phyloP scores from a whole-genome alignment of 495 filamentous ascomycete species.

The Trichoderma gamsii region DNA sequence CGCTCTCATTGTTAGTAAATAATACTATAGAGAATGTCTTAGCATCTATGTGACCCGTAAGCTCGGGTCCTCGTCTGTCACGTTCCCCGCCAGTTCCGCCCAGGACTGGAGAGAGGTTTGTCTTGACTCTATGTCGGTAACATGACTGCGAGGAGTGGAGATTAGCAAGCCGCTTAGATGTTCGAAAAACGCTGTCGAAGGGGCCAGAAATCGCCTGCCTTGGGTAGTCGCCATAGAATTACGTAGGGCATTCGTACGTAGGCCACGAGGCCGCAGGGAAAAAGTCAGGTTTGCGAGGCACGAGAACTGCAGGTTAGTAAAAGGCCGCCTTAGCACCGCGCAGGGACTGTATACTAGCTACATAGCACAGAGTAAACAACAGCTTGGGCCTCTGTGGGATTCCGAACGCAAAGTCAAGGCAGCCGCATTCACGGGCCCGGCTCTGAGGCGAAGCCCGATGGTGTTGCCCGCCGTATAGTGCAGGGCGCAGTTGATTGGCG shows the following conservation, averaged over 20 bases:
- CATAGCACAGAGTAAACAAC: too few relatives aligned
- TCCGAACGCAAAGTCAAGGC: background rate
- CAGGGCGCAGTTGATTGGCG: conserved; percentile 2
- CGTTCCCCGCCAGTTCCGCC: background rate
- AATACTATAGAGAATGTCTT: background rate
- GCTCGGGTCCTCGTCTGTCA: background rate
- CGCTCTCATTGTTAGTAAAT: background rate
- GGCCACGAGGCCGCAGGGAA: background rate
- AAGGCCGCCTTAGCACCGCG: conserved; percentile 1
- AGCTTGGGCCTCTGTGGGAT: background rate
- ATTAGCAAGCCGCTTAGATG: background rate
- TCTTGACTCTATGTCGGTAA: background rate
- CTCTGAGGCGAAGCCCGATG: background rate
- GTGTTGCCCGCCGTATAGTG: background rate
- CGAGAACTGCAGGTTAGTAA: background rate
- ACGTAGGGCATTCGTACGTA: conserved; percentile 1
- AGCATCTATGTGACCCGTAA: too few relatives aligned
- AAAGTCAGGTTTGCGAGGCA: conserved; percentile 1
- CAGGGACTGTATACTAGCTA: background rate
- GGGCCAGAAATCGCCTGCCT: background rate
- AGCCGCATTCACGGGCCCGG: background rate
- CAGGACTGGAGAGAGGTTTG: background rate
- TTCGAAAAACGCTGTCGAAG: background rate
- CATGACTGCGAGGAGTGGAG: background rate
- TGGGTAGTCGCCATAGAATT: background rate